phyloP scores from a whole-genome alignment of 2,329 filamentous ascomycete species.

The Capronia epimyces region DNA sequence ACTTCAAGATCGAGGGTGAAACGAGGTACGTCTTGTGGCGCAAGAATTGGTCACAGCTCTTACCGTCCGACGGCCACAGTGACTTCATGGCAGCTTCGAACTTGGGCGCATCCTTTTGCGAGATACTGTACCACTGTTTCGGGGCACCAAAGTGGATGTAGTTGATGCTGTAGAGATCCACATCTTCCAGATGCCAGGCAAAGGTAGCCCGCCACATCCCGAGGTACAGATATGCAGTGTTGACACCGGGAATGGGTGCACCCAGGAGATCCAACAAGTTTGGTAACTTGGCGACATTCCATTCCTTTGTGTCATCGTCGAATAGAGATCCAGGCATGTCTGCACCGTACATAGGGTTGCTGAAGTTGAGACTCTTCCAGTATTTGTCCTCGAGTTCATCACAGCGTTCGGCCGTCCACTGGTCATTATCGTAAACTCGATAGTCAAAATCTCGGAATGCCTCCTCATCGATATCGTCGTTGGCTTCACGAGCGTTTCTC shows the following conservation, averaged over 20 bases:
- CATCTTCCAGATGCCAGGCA: slow-evolving; percentile 97
- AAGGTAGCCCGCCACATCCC: slow-evolving; percentile 99
- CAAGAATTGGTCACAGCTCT: slow-evolving; percentile 91
- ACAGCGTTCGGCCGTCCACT: slow-evolving; percentile 85
- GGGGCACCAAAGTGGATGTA: slow-evolving; percentile 98
- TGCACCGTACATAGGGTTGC: slow-evolving; percentile 88
- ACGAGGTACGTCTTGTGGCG: slow-evolving; percentile 97
- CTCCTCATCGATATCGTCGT: slow-evolving; percentile 77
- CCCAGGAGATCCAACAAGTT: slow-evolving; percentile 91
- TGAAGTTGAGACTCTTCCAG: slow-evolving; percentile 96
- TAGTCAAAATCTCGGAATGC: slow-evolving; percentile 91
- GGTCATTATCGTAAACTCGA: slow-evolving; percentile 71
- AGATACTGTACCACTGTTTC: slow-evolving; percentile 99
- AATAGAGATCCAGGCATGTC: slow-evolving; percentile 96
- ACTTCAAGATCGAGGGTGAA: slow-evolving; percentile 78
- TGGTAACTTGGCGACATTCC: slow-evolving; percentile 92
- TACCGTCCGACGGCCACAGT: slow-evolving; percentile 82
- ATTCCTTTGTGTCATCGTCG: slow-evolving; percentile 72
- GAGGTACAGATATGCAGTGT: slow-evolving; percentile 93
- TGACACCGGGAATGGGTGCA: slow-evolving; percentile 93
- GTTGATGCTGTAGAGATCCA: slow-evolving; percentile 99
- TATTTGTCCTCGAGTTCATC: slow-evolving; percentile 91
- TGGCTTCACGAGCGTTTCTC: slow-evolving; percentile 70
- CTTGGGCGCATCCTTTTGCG: slow-evolving; percentile 83
- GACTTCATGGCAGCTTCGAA: slow-evolving; percentile 90